Evolutionary conservation across 2,329 filamentous ascomycete genomes (phyloP).

Genomic region (Annulohypoxylon truncatum): DNA sequence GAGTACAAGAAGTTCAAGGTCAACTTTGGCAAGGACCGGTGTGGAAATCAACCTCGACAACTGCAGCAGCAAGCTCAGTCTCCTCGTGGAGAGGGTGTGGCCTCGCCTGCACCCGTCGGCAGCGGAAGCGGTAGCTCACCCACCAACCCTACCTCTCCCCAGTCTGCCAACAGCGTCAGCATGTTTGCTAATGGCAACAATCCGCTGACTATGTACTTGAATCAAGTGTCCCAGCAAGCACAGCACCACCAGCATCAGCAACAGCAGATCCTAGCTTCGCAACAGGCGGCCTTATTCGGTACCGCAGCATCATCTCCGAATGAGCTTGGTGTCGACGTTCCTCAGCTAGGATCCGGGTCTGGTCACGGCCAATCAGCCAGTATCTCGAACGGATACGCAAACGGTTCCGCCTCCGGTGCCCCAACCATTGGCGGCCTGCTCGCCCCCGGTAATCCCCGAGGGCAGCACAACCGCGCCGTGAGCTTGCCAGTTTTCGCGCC

Average conservation of each 20-base stretch:
- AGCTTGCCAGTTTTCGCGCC: constrained; percentile 81
- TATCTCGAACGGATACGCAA: constrained; percentile 73
- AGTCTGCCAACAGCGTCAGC: constrained; percentile 65
- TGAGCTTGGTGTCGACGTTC: constrained; percentile 68
- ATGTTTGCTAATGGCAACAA: constrained; percentile 88
- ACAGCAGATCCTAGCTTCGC: constrained; percentile 75
- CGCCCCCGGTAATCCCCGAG: constrained; percentile 73
- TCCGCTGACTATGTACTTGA: constrained; percentile 92
- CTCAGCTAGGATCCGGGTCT: constrained; percentile 69
- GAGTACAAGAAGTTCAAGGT: constrained; percentile 99
- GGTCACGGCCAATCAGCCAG: constrained; percentile 74
- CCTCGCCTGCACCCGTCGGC: constrained; percentile 69
- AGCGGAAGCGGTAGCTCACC: constrained; percentile 69
- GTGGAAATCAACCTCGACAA: constrained; percentile 94
- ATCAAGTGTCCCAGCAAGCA: constrained; percentile 79
- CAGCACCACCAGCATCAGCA: constrained; percentile 82
- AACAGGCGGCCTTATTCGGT: constrained; percentile 85
- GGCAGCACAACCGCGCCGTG: constrained; percentile 82
- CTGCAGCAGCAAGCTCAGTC: constrained; percentile 75
- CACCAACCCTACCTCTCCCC: constrained; percentile 66
- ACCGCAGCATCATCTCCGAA: constrained; percentile 71
- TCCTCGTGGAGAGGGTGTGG: constrained; percentile 71
- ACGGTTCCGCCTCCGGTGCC: constrained; percentile 64
- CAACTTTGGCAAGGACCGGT: constrained; percentile 99
- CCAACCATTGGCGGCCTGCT: constrained; percentile 82